Conservation (phyloP, 768 basidiomycete species). For the Sporobolomyces phaffii region DNA sequence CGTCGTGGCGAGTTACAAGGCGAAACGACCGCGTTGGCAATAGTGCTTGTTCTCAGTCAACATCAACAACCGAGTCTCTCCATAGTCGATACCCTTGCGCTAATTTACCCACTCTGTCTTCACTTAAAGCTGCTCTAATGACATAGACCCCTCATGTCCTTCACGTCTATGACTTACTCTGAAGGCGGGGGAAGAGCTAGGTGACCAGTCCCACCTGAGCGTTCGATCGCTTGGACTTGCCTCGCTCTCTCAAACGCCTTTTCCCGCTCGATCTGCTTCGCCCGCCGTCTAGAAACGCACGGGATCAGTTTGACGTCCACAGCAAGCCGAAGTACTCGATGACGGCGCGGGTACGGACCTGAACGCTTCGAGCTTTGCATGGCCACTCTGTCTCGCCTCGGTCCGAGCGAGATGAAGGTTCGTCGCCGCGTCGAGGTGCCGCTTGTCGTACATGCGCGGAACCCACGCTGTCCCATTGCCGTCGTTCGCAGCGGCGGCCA, state of each 20-base stretch:
- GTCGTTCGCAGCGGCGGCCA: not conserved
- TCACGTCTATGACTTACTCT: not conserved
- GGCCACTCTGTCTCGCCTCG: conserved; percentile 22
- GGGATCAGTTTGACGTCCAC: too few relatives aligned
- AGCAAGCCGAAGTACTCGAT: too few relatives aligned
- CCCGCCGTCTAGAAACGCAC: not conserved
- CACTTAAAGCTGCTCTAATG: not conserved
- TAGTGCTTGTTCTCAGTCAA: too few relatives aligned
- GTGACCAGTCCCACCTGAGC: conserved; percentile 12
- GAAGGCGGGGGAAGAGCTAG: conserved; percentile 19
- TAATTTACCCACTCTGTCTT: too few relatives aligned
- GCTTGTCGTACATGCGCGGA: conserved; percentile 18
- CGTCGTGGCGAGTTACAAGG: not conserved
- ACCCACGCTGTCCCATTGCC: conserved; percentile 14
- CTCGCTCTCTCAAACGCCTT: conserved; percentile 13
- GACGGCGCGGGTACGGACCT: not conserved
- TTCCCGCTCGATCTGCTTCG: conserved; percentile 10
- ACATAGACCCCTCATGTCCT: not conserved
- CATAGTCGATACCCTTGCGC: not conserved
- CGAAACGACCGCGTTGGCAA: too few relatives aligned
- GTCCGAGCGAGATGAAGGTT: conserved; percentile 18
- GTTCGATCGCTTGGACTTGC: conserved; percentile 15
- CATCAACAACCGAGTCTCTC: not conserved
- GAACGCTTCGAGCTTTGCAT: conserved; percentile 26
- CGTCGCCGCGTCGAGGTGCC: conserved; percentile 20